These are phyloP conservation scores for Citrus reticulata DNA, from an alignment of 345 rosid species.

Conservation along the genomic window DNA sequence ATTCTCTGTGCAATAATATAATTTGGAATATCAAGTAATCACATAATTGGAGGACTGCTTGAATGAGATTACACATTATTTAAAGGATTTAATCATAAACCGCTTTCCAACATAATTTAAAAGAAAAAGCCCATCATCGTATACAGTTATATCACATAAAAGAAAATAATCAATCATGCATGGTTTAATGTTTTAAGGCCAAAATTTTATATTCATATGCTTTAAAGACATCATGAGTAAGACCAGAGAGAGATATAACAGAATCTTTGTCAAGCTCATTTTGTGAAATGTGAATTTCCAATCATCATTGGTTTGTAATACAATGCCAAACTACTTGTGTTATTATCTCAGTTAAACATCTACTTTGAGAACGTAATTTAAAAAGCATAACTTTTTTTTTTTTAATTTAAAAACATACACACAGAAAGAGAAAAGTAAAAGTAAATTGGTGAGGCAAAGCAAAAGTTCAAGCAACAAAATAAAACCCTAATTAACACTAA, in stretches of 20 bases:
- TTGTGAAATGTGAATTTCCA: background rate
- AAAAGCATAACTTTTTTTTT: background rate
- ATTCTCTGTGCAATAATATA: background rate
- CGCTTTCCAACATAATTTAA: background rate
- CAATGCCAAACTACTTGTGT: background rate
- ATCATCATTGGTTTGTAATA: background rate
- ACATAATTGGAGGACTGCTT: background rate
- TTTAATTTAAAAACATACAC: background rate
- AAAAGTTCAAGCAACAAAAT: background rate
- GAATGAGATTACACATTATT: background rate
- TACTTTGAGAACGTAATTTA: background rate
- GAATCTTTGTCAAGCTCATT: background rate
- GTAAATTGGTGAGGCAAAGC: background rate
- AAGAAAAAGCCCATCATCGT: background rate
- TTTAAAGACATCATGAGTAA: background rate
- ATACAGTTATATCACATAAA: background rate
- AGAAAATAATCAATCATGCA: background rate
- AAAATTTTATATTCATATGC: background rate
- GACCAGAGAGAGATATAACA: background rate
- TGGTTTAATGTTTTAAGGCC: background rate
- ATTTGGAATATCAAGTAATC: background rate
- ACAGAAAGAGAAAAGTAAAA: background rate
- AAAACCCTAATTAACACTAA: background rate
- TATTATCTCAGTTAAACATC: background rate
- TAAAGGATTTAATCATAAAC: background rate